Base-by-base conservation (phyloP, 139 green algal genomes). In the Zygnema circumcarinatum region DNA sequence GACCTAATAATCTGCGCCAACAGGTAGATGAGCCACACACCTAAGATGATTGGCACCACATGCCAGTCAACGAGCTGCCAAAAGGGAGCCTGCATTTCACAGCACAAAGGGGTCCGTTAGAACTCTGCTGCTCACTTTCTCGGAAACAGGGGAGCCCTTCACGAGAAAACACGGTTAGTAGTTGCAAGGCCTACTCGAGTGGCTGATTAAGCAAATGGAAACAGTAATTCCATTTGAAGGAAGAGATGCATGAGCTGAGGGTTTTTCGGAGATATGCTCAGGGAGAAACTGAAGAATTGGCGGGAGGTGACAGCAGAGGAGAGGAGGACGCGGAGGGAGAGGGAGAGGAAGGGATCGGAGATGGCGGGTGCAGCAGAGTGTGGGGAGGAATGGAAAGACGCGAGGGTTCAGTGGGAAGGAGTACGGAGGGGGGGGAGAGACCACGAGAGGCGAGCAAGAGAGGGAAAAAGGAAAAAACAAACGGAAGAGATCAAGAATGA, bases 21-120 rank as follows among this genome's bases (percentile, higher is more conserved):
- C 7, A 87, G 36, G 75, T 76, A 87, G 74, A 3, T 40, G 2
- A 0, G 0, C 81, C 74, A 87, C 1, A 87, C 81, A 0, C 85
- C 22, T 0, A 62, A 2, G 7, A 87, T 35, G 25, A 84, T 33
- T 0, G 86, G 16, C 1, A 87, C 75, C n/a, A 31, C 31, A n/a
- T 3, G 22, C 78, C 78, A 85, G 39, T 85, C 41, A 3, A 85
- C 38, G 32, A 85, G 39, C 16, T 85, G 78, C 29, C 76, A 83
- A 32, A 85, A 67, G 0, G 79, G 80, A 0, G 54, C 54, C 79
- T 85, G 68, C 69, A 3, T 25, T 11, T 25, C 69, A 78, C 69
- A 25, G 69, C 69, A 7, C 7, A 7, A 16, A 25, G 47, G 47
- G 16, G 47, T 16, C 47, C 16, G 47, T 62, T 16, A 62, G 47